Percentiles rank a stretch among this genome's conserved stretches.
Evolutionary conservation across 2,329 filamentous ascomycete genomes (phyloP).

Genomic region (Fusarium sp.): DNA sequence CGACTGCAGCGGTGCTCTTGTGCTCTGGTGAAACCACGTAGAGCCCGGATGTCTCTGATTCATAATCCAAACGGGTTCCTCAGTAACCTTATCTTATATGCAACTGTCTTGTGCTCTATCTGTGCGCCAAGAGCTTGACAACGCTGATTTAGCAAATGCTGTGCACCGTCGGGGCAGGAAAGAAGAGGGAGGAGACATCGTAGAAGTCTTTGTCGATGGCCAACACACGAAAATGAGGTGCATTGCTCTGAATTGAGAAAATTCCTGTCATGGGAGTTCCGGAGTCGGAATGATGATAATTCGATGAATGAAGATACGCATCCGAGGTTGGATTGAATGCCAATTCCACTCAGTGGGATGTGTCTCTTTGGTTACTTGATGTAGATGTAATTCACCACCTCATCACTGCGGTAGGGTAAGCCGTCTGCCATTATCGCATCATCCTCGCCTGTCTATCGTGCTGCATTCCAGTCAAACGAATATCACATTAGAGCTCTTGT

Average conservation of each 20-base stretch:
- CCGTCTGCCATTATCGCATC: background rate
- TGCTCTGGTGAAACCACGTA: background rate
- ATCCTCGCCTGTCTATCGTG: background rate
- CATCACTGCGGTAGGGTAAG: background rate
- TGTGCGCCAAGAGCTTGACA: background rate
- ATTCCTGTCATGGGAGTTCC: background rate
- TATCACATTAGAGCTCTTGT: accelerated
- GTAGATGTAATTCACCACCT: background rate
- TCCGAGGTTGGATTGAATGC: background rate
- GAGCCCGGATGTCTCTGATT: background rate
- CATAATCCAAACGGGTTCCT: background rate
- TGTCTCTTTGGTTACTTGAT: background rate
- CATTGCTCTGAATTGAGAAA: background rate
- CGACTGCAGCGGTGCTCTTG: background rate
- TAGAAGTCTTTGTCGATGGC: background rate
- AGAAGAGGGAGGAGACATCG: too few relatives aligned
- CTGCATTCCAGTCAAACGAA: background rate
- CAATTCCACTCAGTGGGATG: background rate
- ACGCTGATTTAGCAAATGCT: background rate
- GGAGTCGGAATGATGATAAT: background rate
- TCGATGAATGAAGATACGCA: background rate
- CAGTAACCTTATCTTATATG: background rate
- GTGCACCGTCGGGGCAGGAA: too few relatives aligned
- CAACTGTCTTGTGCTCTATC: background rate
- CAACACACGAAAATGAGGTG: background rate